Conservation (phyloP, 163 green algal genomes). For the Trebouxiophyceae sp. region DNA sequence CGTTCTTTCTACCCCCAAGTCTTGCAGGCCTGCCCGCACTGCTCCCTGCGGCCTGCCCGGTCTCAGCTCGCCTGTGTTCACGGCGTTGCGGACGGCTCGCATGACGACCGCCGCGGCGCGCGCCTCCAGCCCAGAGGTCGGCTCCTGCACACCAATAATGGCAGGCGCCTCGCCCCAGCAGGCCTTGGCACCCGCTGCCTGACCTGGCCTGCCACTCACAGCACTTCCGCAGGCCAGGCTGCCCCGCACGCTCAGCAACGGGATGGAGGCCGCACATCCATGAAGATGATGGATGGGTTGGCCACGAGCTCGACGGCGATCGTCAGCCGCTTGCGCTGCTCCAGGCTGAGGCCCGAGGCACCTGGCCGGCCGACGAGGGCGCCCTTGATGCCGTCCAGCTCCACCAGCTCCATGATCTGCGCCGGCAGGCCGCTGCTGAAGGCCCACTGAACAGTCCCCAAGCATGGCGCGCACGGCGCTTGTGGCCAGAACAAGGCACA, state of each 20-base stretch:
- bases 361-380: conserved; percentile 31
- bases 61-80: conserved; percentile 15
- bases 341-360: conserved; percentile 29
- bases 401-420: conserved; percentile 39
- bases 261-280: conserved; percentile 9
- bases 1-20: too few species aligned
- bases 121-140: conserved; percentile 55
- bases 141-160: not conserved
- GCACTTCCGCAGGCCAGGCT: too few species aligned
- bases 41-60: too few species aligned
- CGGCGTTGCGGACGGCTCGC: conserved; percentile 36
- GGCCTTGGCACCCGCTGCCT: too few species aligned
- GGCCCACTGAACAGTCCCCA: not conserved
- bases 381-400: conserved; percentile 19
- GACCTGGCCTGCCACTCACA: too few species aligned
- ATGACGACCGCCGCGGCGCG: conserved; percentile 73
- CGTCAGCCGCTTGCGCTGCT: conserved; percentile 63
- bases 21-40: too few species aligned
- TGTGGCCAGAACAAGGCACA: too few species aligned
- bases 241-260: too few species aligned
- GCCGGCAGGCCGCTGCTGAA: too few species aligned
- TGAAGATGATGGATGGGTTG: conserved; percentile 31
- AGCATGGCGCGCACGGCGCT: not conserved
- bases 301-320: conserved; percentile 63
- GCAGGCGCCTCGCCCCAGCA: too few species aligned